Evolutionary conservation across 352 stramenopile species (phyloP).

Genomic region (Aphanomyces invadans): DNA sequence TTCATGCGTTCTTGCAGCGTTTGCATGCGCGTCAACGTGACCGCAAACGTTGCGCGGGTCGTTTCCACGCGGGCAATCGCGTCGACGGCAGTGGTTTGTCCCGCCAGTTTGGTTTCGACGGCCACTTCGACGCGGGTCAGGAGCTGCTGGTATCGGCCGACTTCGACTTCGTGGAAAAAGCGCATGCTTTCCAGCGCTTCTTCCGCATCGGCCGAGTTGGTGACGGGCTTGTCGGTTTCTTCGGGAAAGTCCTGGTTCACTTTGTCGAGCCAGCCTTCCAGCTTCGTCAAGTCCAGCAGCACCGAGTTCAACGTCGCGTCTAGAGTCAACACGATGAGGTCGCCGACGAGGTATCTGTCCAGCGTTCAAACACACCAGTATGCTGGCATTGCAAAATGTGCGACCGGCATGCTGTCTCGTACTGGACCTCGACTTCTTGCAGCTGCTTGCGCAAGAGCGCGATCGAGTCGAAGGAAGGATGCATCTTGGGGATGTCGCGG

Average conservation of each 20-base stretch:
- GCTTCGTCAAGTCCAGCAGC: slow-evolving; percentile 78
- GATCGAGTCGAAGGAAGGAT: slow-evolving; percentile 44
- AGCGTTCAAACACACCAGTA: slow-evolving; percentile 67
- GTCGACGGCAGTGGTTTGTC: slow-evolving; percentile 55
- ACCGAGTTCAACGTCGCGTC: slow-evolving; percentile 56
- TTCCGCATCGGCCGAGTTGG: slow-evolving; percentile 43
- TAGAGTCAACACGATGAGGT: slow-evolving; percentile 3
- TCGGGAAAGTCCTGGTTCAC: slow-evolving; percentile 49
- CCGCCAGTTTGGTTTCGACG: slow-evolving; percentile 53
- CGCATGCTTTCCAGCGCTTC: slow-evolving; percentile 77
- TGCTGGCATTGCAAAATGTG: slow-evolving; percentile 78
- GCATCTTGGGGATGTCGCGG: slow-evolving; percentile 53
- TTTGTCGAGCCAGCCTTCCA: slow-evolving; percentile 75
- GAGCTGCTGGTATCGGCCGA: slow-evolving; percentile 77
- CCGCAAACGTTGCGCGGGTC: slow-evolving; percentile 65
- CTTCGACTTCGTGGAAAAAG: slow-evolving; percentile 76
- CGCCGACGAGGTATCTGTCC: slow-evolving; percentile 23
- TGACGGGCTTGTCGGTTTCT: slow-evolving; percentile 34
- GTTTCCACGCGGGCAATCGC: slow-evolving; percentile 63
- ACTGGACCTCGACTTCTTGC: slow-evolving; percentile 53
- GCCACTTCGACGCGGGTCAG: slow-evolving; percentile 56
- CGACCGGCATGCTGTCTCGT: slow-evolving; percentile 60
- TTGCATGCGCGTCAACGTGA: slow-evolving; percentile 60
- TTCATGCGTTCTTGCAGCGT: slow-evolving; percentile 49
- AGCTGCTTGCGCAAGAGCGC: slow-evolving; percentile 41